Base-by-base conservation (phyloP, 805 yeast genomes). In the Komagataella pseudopastoris region DNA sequence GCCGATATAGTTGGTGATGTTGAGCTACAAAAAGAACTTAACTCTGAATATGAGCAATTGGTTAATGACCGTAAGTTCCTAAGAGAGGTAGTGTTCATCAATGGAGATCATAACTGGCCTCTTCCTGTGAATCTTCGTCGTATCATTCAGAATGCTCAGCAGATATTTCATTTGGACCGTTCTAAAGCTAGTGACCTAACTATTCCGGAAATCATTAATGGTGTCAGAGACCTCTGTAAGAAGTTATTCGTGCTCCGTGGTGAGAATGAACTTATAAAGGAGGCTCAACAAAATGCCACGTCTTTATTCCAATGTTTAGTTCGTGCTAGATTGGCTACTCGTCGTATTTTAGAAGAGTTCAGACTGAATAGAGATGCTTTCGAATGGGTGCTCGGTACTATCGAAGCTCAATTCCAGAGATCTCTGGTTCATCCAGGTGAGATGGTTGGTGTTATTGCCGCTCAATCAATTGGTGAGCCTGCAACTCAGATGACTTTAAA, bases 401-500 rank as follows among this genome's bases (percentile, higher is more conserved):
- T 93, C 56, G 96, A 90, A 64, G 80, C 93, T 36, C 96, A 90
- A 67, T 93, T 91, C 72, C 88, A 88, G 58, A 86, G 84, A 67
- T 81, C 96, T 6, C 74, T 87, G 65, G 96, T 89, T 47, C 91
- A 90, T 56, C 96, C 98, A 3, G 97, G 97, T 76, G 97, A 90
- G 66, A 90, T 90, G 96, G 97, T 90, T 53, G 97, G 97, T 74
- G 95, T 90, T 50, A 78, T 90, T 62, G 97, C 97, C 51, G 96
- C 97, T 2, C 97, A 90, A 72, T 88, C 96, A 44, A 90, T 90
- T 70, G 97, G 97, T 74, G 97, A 90, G 66, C 97, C 97, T 50
- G 96, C 97, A 45, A 90, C 97, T 36, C 97, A 90, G 69, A 90
- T 90, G 97, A 90, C 97, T 2, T 77, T 90, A 70, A 90, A 90